phyloP scores from a whole-genome alignment of 2,329 filamentous ascomycete species.

The Aspergillus niger region DNA sequence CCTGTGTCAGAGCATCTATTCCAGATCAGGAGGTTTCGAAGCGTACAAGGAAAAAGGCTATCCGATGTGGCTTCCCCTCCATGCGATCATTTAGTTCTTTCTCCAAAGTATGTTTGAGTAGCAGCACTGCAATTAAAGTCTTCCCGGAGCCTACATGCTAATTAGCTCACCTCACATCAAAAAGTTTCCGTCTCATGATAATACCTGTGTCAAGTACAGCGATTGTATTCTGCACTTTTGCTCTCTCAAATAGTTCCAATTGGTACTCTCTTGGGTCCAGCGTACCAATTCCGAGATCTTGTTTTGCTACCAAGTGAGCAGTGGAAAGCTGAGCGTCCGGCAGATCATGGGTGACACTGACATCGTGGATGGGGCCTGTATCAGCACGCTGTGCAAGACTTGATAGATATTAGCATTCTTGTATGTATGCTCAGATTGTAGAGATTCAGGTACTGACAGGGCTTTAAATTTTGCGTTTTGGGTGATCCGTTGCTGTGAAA shows the following conservation, averaged over 20 bases:
- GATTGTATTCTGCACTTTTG: constrained; percentile 82
- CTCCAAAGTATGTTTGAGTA: constrained; percentile 75
- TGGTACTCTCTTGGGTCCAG: constrained; percentile 86
- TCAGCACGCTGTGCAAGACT: constrained; percentile 48
- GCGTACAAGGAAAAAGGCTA: constrained; percentile 79
- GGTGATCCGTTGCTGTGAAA: constrained; percentile 50
- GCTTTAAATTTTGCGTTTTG: constrained; percentile 56
- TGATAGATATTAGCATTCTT: constrained; percentile 12
- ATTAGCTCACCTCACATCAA: not conserved
- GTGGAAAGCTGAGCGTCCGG: constrained; percentile 55
- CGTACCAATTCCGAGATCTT: constrained; percentile 62
- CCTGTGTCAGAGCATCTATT: constrained; percentile 17
- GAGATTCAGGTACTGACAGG: constrained; percentile 36
- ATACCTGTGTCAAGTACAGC: constrained; percentile 88
- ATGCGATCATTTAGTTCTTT: constrained; percentile 73
- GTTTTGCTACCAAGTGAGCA: constrained; percentile 55
- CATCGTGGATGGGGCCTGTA: constrained; percentile 43
- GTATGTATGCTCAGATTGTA: not conserved
- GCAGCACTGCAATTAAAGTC: constrained; percentile 88
- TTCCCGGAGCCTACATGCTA: constrained; percentile 73
- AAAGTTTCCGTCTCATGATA: too few relatives aligned
- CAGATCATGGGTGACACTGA: constrained; percentile 33
- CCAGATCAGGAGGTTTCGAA: not conserved
- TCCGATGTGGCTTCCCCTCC: constrained; percentile 60
- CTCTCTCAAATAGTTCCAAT: constrained; percentile 83